Base-by-base conservation (phyloP, 495 filamentous ascomycete genomes). In the Copromyces sp. region DNA sequence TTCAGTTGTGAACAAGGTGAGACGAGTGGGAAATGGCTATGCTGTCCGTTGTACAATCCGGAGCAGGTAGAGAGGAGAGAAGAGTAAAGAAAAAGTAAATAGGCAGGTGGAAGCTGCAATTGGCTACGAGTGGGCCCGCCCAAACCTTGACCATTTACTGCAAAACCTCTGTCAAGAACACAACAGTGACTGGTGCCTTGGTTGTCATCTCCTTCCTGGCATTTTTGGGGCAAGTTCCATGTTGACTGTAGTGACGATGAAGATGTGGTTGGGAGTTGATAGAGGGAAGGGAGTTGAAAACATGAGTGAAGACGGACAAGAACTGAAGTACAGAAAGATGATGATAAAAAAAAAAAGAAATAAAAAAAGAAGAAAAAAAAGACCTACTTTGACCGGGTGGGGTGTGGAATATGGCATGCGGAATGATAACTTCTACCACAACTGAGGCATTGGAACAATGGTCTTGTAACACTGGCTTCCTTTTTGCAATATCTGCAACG, bases 371-470 rank as follows among this genome's bases (percentile, higher is more conserved):
- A 24, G n/a, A n/a, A 24, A 24, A 24, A 71, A 45, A 24, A 24
- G 1, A 70, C 37, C 32, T 73, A 44, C 65, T 35, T 41, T 20
- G 44, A 39, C 24, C 47, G 37, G 68, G 35, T 69, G 39, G 74
- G 74, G n/a, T 69, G 53, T 20, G 74, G 74, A 70, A 16, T 69
- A 59, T 76, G 74, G 41, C 74, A 76, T 70, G 68, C 47, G 5
- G 73, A 37, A 69, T 76, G 74, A 68, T 74, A 76, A 41, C 29
- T 38, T 39, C 40, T 70, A 14, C 6, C 32, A 59, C 74, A 76
- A 11, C 11, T 32, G 32, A 41, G 59, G 42, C 74, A 76, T 72
- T 41, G 70, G 37, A 73, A 70, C 8, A 75, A 59, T 12, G 73
- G 71, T 24, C 70, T 72, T 39, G 12, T 39, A n/a, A 59, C 24